Conservation (phyloP, 2,329 filamentous ascomycete species). For the Alternaria rosae region DNA sequence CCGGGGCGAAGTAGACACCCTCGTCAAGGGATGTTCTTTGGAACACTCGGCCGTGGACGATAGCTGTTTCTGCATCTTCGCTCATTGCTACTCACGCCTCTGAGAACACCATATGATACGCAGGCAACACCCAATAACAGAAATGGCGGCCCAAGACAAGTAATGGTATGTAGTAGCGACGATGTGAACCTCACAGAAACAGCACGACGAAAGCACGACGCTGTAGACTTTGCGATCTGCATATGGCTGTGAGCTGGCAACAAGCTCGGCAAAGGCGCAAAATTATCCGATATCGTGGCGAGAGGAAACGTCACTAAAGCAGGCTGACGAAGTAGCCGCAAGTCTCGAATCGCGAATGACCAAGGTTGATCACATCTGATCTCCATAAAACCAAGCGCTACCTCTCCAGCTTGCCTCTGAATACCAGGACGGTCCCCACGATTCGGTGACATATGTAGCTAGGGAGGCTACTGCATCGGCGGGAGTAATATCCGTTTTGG, state of each 20-base stretch:
- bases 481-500: background rate
- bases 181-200: slow-evolving; percentile 1
- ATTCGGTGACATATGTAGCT: background rate
- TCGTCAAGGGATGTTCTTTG: slow-evolving; percentile 50
- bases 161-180: background rate
- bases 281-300: slow-evolving; percentile 24
- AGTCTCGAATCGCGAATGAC: background rate
- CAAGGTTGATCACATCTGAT: slow-evolving; percentile 1
- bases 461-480: background rate
- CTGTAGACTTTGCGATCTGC: slow-evolving; percentile 6
- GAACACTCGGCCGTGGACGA: slow-evolving; percentile 48
- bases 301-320: slow-evolving; percentile 20
- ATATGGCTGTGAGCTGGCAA: slow-evolving; percentile 16
- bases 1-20: slow-evolving; percentile 50
- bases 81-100: slow-evolving; percentile 20
- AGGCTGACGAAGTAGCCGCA: slow-evolving; percentile 15
- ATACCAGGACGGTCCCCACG: slow-evolving; percentile 1
- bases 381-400: background rate
- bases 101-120: background rate
- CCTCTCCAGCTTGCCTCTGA: slow-evolving; percentile 1
- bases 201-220: background rate
- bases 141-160: background rate
- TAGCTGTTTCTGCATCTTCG: slow-evolving; percentile 33
- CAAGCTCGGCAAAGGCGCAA: slow-evolving; percentile 17
- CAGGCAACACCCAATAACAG: background rate